Evolutionary conservation across 257 asterid genomes (phyloP).

Genomic region (Striga asiatica): DNA sequence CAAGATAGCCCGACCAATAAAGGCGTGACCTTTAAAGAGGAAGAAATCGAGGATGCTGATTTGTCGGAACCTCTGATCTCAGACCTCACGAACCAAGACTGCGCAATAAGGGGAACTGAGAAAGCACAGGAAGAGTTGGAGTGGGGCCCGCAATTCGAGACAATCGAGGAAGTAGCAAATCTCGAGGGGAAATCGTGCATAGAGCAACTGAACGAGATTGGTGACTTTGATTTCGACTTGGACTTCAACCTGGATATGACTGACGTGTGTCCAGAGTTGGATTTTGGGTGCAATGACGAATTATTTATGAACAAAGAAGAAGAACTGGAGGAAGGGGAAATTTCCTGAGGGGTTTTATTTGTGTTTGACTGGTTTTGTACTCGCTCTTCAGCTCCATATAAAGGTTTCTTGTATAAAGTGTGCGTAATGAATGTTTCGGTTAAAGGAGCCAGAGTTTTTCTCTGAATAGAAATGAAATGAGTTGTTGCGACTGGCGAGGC

Average conservation of each 20-base stretch:
- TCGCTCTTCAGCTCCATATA: too few species aligned
- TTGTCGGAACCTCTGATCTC: slow-evolving; percentile 33
- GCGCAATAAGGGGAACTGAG: slow-evolving; percentile 9
- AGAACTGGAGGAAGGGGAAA: slow-evolving; percentile 86
- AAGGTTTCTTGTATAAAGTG: too few species aligned
- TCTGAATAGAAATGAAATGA: too few species aligned
- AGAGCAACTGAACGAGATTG: slow-evolving; percentile 29
- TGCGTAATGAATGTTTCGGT: too few species aligned
- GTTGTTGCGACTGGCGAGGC: too few species aligned
- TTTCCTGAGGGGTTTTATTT: slow-evolving; percentile 18
- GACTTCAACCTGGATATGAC: slow-evolving; percentile 31
- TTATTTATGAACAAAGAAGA: slow-evolving; percentile 31
- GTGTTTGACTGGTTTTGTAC: too few species aligned
- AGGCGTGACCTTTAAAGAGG: slow-evolving; percentile 64
- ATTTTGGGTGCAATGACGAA: too few species aligned
- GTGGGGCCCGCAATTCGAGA: slow-evolving; percentile 14
- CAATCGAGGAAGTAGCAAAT: slow-evolving; percentile 15
- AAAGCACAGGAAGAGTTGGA: slow-evolving; percentile 5
- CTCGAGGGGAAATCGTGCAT: slow-evolving; percentile 10
- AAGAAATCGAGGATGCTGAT: slow-evolving; percentile 49
- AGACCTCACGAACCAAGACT: slow-evolving; percentile 28
- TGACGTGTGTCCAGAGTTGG: slow-evolving; percentile 26
- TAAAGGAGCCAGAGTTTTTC: too few species aligned
- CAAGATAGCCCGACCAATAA: slow-evolving; percentile 26
- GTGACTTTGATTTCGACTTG: slow-evolving; percentile 25